phyloP scores from a whole-genome alignment of 352 stramenopile species.

The Phytophthora capsici region DNA sequence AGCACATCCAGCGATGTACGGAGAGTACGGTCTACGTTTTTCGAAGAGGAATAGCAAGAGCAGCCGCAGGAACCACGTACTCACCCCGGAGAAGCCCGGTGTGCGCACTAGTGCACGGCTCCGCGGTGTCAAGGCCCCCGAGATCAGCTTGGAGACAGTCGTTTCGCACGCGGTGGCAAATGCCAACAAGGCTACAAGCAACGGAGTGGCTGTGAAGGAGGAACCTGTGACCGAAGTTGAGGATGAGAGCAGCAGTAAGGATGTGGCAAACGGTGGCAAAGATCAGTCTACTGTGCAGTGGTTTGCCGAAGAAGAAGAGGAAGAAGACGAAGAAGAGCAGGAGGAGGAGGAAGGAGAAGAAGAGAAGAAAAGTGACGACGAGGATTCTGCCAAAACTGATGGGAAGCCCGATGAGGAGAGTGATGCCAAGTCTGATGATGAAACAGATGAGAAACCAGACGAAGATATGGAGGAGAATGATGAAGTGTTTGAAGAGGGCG shows the following conservation, averaged over 20 bases:
- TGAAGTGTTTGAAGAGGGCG: constrained; percentile 55
- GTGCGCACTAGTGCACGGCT: constrained; percentile 46
- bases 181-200: constrained; percentile 7
- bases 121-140: constrained; percentile 54
- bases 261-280: constrained; percentile 2
- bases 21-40: constrained; percentile 37
- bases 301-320: constrained; percentile 41
- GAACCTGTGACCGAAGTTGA: constrained; percentile 19
- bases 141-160: constrained; percentile 36
- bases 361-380: constrained; percentile 12
- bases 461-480: constrained; percentile 42
- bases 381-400: not conserved
- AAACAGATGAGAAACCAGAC: constrained; percentile 3
- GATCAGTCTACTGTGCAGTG: constrained; percentile 36
- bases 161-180: constrained; percentile 15
- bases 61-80: constrained; percentile 11
- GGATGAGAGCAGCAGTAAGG: not conserved
- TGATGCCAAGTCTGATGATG: constrained; percentile 3
- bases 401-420: constrained; percentile 1
- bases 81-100: constrained; percentile 20
- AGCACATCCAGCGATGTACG: constrained; percentile 54
- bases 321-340: constrained; percentile 14
- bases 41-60: constrained; percentile 23
- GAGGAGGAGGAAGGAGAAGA: constrained; percentile 13
- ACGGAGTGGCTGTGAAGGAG: constrained; percentile 33